A percentile compares a stretch with the other conserved stretches of the same genome.
Conservation (phyloP, 306 rosid genomes). For the Quercus wislizeni region DNA sequence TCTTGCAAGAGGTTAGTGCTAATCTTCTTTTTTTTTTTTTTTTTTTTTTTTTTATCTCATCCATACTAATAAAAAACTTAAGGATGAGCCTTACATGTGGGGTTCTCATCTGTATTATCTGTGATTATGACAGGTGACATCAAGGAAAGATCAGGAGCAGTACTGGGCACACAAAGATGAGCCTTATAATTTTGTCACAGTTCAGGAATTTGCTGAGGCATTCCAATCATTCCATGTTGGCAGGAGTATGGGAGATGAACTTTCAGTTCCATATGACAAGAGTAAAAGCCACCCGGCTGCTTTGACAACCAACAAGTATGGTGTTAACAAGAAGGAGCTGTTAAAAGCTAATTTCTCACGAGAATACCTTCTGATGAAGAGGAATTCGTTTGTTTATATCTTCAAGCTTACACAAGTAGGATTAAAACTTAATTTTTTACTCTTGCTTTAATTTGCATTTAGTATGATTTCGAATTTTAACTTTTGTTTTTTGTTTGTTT, state of each 20-base stretch:
- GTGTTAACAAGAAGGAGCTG: conserved; percentile 30
- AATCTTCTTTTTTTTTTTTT: background rate
- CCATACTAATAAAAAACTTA: background rate
- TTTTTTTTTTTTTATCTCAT: background rate
- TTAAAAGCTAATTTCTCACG: conserved; percentile 35
- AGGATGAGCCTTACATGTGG: background rate
- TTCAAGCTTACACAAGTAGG: conserved; percentile 35
- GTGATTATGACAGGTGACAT: conserved; percentile 24
- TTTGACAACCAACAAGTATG: conserved; percentile 33
- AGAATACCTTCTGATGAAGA: conserved; percentile 44
- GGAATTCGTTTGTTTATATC: conserved; percentile 43
- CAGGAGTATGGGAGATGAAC: conserved; percentile 35
- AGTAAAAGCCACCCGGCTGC: conserved; percentile 39
- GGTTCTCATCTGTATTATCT: background rate
- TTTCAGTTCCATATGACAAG: conserved; percentile 41
- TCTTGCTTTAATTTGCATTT: background rate
- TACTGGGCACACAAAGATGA: conserved; percentile 35
- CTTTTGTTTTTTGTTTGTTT: background rate
- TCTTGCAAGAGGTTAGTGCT: conserved; percentile 47
- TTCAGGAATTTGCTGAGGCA: conserved; percentile 35
- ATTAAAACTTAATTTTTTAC: background rate
- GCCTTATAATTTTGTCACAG: conserved; percentile 27
- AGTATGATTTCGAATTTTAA: background rate
- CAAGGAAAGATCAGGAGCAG: conserved; percentile 48
- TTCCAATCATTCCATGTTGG: conserved; percentile 39